Base-by-base conservation (phyloP, 108 stramenopile genomes). In the Pseudonitzschia delicatissima region DNA sequence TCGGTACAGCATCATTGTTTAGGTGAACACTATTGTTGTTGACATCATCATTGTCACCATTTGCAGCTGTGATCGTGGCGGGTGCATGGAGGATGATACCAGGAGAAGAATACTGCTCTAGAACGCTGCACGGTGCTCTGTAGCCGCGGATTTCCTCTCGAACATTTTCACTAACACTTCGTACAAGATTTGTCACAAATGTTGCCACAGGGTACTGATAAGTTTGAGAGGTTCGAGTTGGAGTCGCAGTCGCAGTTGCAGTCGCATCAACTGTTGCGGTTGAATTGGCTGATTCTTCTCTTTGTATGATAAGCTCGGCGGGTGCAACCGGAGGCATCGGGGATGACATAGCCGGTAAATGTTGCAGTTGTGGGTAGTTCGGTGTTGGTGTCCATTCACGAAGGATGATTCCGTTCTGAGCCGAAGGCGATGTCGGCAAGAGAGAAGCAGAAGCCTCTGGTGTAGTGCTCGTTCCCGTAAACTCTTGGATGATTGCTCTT, bases 161-260 rank as follows among this genome's bases (percentile, higher is more conserved):
- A 9, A 53, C 31, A 42, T 42, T 42, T 59, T 77, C 58, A 55
- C 69, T 55, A 33, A 67, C 45, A 20, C 27, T 68, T 0, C 82
- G 82, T 0, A 82, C 82, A 11, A 82, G 53, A 52, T 78, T 75
- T 29, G 55, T 52, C 33, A 82, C 77, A 69, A 82, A 78, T 34
- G 82, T 78, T 0, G 82, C 82, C 15, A 82, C 82, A 0, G 80
- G 80, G 47, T 82, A 82, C 26, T 23, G 34, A 32, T 64, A 63
- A 0, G 55, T 17, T 11, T 39, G 37, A 39, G 37, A 39, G 37
- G 11, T 39, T 39, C 37, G 15, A 7, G 48, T 42, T 1, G 40
- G 13, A 11, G 15, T 15, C 2, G 40, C 40, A 15, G 40, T 42
- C 15, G 15, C 40, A 15, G 40, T 49, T 0, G 48, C 21, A 0